Evolutionary conservation across 371 early-diverging fungal species (phyloP), one percentile per base, ranked within the genome.

Genomic region (Mucor velutinosus): DNA sequence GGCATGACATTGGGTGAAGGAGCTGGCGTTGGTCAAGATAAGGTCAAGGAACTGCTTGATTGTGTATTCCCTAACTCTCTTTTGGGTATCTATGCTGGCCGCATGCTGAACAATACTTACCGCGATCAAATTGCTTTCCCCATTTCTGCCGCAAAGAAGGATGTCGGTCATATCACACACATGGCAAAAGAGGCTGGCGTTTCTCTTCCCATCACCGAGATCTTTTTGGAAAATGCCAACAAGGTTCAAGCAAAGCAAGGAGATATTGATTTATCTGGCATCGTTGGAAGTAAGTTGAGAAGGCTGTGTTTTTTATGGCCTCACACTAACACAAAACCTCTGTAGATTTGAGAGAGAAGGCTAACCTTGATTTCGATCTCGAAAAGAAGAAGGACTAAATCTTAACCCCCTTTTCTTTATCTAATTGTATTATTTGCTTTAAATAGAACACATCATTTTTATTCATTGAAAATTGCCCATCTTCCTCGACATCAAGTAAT

Each of bases 1-100:
- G 90, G 88, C 11, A 67, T 89, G 73, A 89, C 89, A 0, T 75
- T 93, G n/a, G 91, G 88, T 0, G 89, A 90, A 60, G 84, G 84
- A 23, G 58, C 78, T 11, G 84, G 84, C 15, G 55, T 92, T 8
- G 77, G 87, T 8, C 80, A 87, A 57, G 80, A 85, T 11, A 82
- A 86, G 21, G 77, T 89, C 8, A 67, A 87, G 58, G 81, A 87
- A 15, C 80, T 91, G 43, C 66, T 92, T 12, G 78, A 87, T 55
- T 62, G 66, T 7, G 64, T 92, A 33, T 84, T 89, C 39, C 86
- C 92, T 14, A 61, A 66, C 14, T 67, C 82, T 0, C 60, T 79
- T 0, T 47, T 80, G 7, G 53, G 64, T 19, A 58, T 66, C 3
- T 84, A 84, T 58, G 67, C 77, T 10, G 64, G 66, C 17, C 78